A percentile compares a stretch with the other conserved stretches of the same genome.
Conservation (phyloP, 371 early-diverging fungal genomes). For the Haplosporangium sp. region DNA sequence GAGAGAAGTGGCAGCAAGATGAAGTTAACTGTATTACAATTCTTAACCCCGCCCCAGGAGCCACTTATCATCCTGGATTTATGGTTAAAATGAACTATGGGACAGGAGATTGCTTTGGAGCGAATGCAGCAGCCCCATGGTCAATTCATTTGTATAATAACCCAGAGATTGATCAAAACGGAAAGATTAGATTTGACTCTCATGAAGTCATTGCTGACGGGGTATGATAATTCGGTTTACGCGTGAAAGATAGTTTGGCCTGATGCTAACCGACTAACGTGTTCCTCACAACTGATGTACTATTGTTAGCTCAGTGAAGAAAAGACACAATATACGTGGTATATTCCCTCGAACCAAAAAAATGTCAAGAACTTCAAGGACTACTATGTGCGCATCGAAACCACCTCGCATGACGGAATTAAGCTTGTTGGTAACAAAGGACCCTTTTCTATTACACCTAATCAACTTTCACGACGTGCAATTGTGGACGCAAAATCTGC, state of each 20-base stretch:
- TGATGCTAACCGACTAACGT: neutral
- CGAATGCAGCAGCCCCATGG: slow-evolving; percentile 31
- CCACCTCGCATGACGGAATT: slow-evolving; percentile 20
- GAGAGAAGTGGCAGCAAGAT: slow-evolving; percentile 40
- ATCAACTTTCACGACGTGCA: neutral
- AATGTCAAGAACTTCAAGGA: slow-evolving; percentile 19
- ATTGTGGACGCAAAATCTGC: no score
- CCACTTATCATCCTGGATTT: slow-evolving; percentile 29
- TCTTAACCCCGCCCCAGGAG: slow-evolving; percentile 31
- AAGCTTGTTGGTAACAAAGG: slow-evolving; percentile 47
- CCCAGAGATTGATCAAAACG: slow-evolving; percentile 14
- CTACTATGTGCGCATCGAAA: slow-evolving; percentile 39
- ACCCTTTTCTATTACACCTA: slow-evolving; percentile 30
- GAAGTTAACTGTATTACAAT: slow-evolving; percentile 43
- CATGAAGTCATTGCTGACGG: slow-evolving; percentile 41
- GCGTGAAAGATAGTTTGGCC: neutral
- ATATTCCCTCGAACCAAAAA: slow-evolving; percentile 23
- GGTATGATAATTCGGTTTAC: slow-evolving; percentile 6
- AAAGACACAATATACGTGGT: slow-evolving; percentile 33
- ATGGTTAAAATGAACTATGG: slow-evolving; percentile 40
- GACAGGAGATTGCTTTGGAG: slow-evolving; percentile 18
- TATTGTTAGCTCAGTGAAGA: slow-evolving; percentile 16
- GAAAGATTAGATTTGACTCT: slow-evolving; percentile 28
- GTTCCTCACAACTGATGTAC: neutral
- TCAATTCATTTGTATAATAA: slow-evolving; percentile 46